Base-by-base conservation (phyloP, 306 rosid species). In the Glycine soja region DNA sequence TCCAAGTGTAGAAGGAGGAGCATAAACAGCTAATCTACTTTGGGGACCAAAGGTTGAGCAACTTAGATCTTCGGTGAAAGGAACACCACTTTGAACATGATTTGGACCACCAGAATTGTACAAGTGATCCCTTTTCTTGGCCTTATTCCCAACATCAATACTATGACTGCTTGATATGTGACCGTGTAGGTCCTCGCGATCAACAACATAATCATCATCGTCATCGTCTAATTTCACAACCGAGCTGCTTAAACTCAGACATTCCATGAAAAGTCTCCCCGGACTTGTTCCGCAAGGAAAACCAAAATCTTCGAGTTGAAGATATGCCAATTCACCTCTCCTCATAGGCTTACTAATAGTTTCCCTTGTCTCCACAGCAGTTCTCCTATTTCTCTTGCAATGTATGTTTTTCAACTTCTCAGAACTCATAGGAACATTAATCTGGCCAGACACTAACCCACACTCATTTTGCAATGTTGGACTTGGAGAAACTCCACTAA, bases 191-290 rank as follows among this genome's bases (percentile, higher is more conserved):
- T 89, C 92, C 54, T 83, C 89, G 2, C 52, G 70, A 70, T 87
- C 82, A 50, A 64, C 72, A 84, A 74, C 76, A 84, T 78, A 74
- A 75, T 75, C 84, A 45, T 82, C 85, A 38, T 78, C 43, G 7
- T 38, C 30, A 6, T 88, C 91, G 42, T 79, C 88, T 14, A 89
- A 76, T 76, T 82, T 89, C 5, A 92, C 83, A 86, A 89, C 93
- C 7, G 99, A 87, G 84, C 97, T 88, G 81, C 96, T 90, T 70
- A 95, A 82, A 70, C 97, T 92, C 34, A 95, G 89, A 86, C 98
- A 95, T 54, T 95, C 97, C 98, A 91, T 91, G 83, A 95, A 89
- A 54, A 95, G 88, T 87, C 97, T 91, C 53, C 99, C 97, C 0
- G 99, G 97, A 84, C 91, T 91, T 66, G 94, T 77, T 75, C 91